Evolutionary conservation across 2,329 filamentous ascomycete species (phyloP).

Genomic region (Diplocarpon mali): DNA sequence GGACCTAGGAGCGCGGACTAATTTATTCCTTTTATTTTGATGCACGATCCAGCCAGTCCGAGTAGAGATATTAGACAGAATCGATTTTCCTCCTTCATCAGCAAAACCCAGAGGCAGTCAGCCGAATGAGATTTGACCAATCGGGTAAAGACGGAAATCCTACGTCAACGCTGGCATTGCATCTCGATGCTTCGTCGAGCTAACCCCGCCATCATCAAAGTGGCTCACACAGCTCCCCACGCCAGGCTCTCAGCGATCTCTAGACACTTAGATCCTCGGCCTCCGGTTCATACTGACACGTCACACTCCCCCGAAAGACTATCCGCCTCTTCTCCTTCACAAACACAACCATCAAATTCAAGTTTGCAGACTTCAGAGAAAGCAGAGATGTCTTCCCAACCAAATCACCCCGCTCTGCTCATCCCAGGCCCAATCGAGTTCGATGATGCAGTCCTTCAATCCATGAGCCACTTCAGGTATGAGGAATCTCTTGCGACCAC

Average conservation of each 20-base stretch:
- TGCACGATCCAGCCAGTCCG: too few species aligned
- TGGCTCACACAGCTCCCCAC: constrained; percentile 15
- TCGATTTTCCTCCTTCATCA: neutral
- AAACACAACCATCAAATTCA: constrained; percentile 13
- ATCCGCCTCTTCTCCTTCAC: constrained; percentile 12
- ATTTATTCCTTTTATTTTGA: too few species aligned
- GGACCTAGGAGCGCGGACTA: too few species aligned
- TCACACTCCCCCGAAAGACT: constrained; percentile 20
- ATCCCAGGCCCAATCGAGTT: constrained; percentile 98
- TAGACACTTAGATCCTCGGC: constrained; percentile 28
- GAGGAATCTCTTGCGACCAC: constrained; percentile 14
- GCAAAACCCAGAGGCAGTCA: neutral
- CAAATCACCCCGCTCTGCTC: constrained; percentile 62
- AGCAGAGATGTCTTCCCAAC: constrained; percentile 46
- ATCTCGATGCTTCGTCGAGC: constrained; percentile 12
- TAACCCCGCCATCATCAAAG: constrained; percentile 20
- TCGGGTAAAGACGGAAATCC: constrained; percentile 10
- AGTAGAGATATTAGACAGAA: too few species aligned
- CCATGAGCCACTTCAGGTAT: constrained; percentile 90
- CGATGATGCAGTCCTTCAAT: constrained; percentile 88
- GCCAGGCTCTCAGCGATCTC: constrained; percentile 30
- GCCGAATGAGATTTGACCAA: constrained; percentile 6
- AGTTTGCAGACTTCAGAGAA: constrained; percentile 11
- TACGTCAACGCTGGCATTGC: constrained; percentile 11
- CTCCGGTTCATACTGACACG: constrained; percentile 26